Evolutionary conservation across 306 rosid species (phyloP).

Genomic region (Vigna angularis): DNA sequence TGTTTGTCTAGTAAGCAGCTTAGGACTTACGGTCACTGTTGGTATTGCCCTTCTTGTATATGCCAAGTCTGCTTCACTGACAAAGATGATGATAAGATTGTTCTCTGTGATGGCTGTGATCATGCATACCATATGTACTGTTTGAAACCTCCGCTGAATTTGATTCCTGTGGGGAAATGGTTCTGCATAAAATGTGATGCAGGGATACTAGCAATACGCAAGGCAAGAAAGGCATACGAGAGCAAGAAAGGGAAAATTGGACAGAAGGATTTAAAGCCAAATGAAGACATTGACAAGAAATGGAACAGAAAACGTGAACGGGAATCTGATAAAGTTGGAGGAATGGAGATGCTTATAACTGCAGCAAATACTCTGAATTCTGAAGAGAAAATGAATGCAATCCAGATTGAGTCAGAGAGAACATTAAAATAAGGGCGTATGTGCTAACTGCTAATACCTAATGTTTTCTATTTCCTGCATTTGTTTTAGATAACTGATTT

Average conservation of each 20-base stretch:
- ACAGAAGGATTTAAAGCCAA: slow-evolving; percentile 47
- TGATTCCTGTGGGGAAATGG: slow-evolving; percentile 82
- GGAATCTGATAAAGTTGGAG: slow-evolving; percentile 64
- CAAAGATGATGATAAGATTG: slow-evolving; percentile 70
- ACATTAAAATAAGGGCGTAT: slow-evolving; percentile 36
- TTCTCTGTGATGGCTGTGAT: slow-evolving; percentile 94
- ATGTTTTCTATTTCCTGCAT: slow-evolving; percentile 43
- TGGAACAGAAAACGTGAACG: slow-evolving; percentile 54
- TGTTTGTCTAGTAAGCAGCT: slow-evolving; percentile 78
- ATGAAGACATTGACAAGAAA: slow-evolving; percentile 43
- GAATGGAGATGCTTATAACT: slow-evolving; percentile 87
- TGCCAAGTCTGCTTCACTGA: slow-evolving; percentile 79
- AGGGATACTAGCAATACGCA: slow-evolving; percentile 63
- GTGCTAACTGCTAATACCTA: slow-evolving; percentile 46
- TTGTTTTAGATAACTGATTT: slow-evolving; percentile 48
- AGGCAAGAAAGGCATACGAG: slow-evolving; percentile 62
- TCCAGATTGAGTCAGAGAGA: slow-evolving; percentile 42
- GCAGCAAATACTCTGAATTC: slow-evolving; percentile 77
- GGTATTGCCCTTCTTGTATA: slow-evolving; percentile 97
- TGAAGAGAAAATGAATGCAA: slow-evolving; percentile 60
- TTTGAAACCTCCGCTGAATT: slow-evolving; percentile 67
- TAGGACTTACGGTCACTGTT: slow-evolving; percentile 54
- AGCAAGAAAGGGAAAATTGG: slow-evolving; percentile 48
- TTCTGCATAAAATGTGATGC: slow-evolving; percentile 78
- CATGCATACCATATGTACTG: slow-evolving; percentile 89